Conservation (phyloP, 345 rosid genomes). For the Cardamine resedifolia region DNA sequence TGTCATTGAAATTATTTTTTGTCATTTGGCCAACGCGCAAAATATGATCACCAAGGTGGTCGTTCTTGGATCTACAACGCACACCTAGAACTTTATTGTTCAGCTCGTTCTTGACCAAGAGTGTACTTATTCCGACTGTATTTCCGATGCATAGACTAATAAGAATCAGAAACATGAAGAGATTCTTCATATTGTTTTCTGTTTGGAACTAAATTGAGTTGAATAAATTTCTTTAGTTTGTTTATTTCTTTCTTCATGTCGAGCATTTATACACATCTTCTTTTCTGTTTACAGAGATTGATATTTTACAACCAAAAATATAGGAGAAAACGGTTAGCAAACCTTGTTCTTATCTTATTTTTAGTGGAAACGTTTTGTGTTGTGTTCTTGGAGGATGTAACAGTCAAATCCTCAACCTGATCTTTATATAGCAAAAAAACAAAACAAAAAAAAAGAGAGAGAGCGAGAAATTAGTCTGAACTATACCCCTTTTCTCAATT, state of each 20-base stretch:
- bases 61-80: conserved; percentile 24
- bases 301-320: background rate
- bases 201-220: background rate
- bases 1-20: background rate
- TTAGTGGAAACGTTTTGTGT: background rate
- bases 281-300: background rate
- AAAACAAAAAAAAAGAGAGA: too few relatives aligned
- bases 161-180: background rate
- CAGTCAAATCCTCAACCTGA: too few relatives aligned
- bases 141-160: conserved; percentile 7
- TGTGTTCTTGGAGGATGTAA: too few relatives aligned
- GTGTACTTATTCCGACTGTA: background rate
- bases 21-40: background rate
- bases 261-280: background rate
- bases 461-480: too few relatives aligned
- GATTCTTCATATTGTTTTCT: conserved; percentile 8
- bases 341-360: background rate
- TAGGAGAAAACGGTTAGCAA: background rate
- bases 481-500: too few relatives aligned
- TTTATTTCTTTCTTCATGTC: background rate
- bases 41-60: conserved; percentile 17
- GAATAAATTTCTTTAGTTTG: too few relatives aligned
- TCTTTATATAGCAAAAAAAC: background rate
- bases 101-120: conserved; percentile 9
- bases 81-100: background rate